A percentile compares a stretch with the other conserved stretches of the same genome.
Evolutionary conservation across 208 protist genomes (phyloP).

Genomic region (Dictyostelium gargantuum): DNA sequence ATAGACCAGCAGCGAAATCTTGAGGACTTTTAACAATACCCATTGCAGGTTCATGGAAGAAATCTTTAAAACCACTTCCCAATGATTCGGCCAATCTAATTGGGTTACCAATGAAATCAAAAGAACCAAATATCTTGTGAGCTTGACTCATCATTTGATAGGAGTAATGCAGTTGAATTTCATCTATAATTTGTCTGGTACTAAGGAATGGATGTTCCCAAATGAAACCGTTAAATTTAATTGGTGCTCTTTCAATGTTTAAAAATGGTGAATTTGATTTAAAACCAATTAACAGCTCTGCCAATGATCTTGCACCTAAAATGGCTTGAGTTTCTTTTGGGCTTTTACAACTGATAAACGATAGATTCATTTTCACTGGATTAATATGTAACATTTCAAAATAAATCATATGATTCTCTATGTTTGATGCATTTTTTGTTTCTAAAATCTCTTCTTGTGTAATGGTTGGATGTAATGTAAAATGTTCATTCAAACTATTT

Average conservation of each 20-base stretch:
- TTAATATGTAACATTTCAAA: constrained; percentile 72
- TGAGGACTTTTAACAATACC: constrained; percentile 60
- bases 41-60: constrained; percentile 65
- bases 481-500: constrained; percentile 49
- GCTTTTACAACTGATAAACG: constrained; percentile 31
- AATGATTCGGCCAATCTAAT: constrained; percentile 31
- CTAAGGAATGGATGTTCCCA: constrained; percentile 10
- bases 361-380: constrained; percentile 57
- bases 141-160: constrained; percentile 55
- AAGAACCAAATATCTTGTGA: constrained; percentile 60
- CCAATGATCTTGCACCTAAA: constrained; percentile 7
- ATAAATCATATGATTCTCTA: constrained; percentile 60
- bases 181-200: background rate
- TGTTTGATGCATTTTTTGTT: background rate
- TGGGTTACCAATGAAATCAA: constrained; percentile 67
- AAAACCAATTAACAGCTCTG: constrained; percentile 7
- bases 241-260: constrained; percentile 53
- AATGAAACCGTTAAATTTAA: constrained; percentile 36
- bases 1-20: constrained; percentile 62
- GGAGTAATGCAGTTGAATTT: background rate
- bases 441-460: constrained; percentile 36
- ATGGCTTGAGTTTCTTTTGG: constrained; percentile 3
- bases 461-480: constrained; percentile 29
- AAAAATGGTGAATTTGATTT: constrained; percentile 62
- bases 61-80: constrained; percentile 62